Evolutionary conservation across 83 land plant species (phyloP).

Genomic region (Picea mariana): DNA sequence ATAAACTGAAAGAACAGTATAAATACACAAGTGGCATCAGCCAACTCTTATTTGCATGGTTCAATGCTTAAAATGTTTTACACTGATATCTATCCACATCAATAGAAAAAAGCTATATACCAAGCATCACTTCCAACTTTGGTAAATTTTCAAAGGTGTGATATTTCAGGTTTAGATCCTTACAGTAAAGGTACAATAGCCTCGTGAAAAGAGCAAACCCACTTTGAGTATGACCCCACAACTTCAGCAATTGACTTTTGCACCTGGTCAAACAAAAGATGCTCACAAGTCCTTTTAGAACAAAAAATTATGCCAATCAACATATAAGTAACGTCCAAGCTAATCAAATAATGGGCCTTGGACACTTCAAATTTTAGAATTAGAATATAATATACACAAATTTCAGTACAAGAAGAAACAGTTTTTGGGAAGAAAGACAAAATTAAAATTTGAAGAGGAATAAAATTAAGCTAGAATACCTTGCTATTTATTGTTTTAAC

Average conservation of each 20-base stretch:
- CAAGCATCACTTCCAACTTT: constrained; percentile 15
- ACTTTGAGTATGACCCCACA: constrained; percentile 89
- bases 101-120: neutral
- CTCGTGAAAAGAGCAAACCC: constrained; percentile 49
- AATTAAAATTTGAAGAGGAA: constrained; percentile 1
- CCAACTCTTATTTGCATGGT: neutral
- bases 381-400: neutral
- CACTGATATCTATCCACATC: neutral
- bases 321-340: constrained; percentile 6
- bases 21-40: neutral
- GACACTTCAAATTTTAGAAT: neutral
- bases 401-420: neutral
- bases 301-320: constrained; percentile 6
- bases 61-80: neutral
- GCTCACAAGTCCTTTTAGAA: constrained; percentile 2
- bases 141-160: neutral
- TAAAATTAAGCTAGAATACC: neutral
- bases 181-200: constrained; percentile 75
- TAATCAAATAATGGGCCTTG: neutral
- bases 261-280: constrained; percentile 35
- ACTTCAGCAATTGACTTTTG: constrained; percentile 94
- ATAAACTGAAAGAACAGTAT: constrained; percentile 66
- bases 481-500: neutral
- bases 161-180: constrained; percentile 19
- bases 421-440: neutral